Conservation (phyloP, 2,329 filamentous ascomycete species). For the Pestalotiopsis fici region DNA sequence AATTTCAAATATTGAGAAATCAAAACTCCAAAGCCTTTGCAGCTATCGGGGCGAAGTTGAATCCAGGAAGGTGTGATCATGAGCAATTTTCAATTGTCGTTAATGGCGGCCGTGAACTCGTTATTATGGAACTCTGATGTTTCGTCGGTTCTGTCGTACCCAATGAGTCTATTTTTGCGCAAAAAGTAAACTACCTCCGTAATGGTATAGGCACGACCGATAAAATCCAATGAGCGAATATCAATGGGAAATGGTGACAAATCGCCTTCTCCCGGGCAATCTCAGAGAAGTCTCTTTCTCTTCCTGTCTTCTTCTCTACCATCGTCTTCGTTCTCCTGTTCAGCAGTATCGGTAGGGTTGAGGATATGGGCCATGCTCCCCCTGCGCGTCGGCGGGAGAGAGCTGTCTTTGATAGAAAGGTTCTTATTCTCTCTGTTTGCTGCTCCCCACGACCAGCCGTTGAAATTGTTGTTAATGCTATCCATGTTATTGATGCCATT, state of each 20-base stretch:
- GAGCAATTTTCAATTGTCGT: not conserved
- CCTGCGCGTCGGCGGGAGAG: conserved; percentile 55
- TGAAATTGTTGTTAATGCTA: conserved; percentile 36
- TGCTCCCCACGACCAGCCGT: conserved; percentile 56
- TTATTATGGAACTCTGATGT: not conserved
- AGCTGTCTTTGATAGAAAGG: conserved; percentile 54
- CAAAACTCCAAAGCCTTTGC: not conserved
- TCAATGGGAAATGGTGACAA: not conserved
- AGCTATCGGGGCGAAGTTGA: not conserved
- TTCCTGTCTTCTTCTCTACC: conserved; percentile 59
- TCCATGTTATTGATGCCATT: conserved; percentile 53
- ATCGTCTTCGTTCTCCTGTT: conserved; percentile 58
- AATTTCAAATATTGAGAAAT: not conserved
- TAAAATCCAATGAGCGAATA: not conserved
- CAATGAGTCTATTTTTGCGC: not conserved
- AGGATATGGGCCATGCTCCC: conserved; percentile 66
- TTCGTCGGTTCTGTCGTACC: not conserved
- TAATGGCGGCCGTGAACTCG: not conserved
- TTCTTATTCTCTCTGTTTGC: conserved; percentile 52
- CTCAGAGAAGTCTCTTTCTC: conserved; percentile 58
- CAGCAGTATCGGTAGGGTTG: conserved; percentile 59
- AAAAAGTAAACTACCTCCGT: not conserved
- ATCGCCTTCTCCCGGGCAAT: not conserved
- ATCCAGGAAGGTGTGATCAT: not conserved
- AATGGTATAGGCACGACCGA: not conserved